Conservation (phyloP, 2,329 filamentous ascomycete species). For the Sclerotinia sclerotiorum region DNA sequence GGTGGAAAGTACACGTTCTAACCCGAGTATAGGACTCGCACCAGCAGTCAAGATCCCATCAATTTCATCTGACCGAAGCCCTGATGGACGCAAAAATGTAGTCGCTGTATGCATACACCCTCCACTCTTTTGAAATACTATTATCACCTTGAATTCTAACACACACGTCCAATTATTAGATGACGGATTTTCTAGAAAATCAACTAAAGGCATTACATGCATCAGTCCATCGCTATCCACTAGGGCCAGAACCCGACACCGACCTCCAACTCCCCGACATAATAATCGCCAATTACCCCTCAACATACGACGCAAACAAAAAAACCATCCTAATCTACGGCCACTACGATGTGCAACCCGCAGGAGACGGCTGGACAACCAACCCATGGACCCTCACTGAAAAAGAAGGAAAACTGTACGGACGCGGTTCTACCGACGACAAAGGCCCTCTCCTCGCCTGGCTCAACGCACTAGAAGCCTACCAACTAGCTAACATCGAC, state of each 20-base stretch:
- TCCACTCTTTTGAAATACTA: no score
- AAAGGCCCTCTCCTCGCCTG: slow-evolving; percentile 19
- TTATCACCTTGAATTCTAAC: background rate
- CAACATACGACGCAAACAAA: background rate
- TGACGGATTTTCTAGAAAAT: background rate
- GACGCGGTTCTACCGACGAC: slow-evolving; percentile 13
- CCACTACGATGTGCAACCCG: slow-evolving; percentile 20
- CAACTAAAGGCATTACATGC: background rate
- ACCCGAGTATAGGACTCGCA: background rate
- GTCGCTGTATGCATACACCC: background rate
- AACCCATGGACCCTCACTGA: slow-evolving; percentile 10
- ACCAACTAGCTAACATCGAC: background rate
- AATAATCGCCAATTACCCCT: slow-evolving; percentile 9
- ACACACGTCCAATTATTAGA: background rate
- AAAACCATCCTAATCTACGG: slow-evolving; percentile 21
- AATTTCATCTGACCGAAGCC: background rate
- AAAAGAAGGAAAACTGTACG: slow-evolving; percentile 16
- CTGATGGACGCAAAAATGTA: background rate
- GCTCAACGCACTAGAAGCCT: slow-evolving; percentile 18
- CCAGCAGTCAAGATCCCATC: slow-evolving; percentile 10
- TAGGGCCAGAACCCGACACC: background rate
- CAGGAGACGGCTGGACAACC: slow-evolving; percentile 7
- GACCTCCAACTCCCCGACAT: slow-evolving; percentile 1
- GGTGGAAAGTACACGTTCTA: background rate
- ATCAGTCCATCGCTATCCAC: background rate